phyloP scores from a whole-genome alignment of 257 asterid genomes.

The Solanum sitiens region DNA sequence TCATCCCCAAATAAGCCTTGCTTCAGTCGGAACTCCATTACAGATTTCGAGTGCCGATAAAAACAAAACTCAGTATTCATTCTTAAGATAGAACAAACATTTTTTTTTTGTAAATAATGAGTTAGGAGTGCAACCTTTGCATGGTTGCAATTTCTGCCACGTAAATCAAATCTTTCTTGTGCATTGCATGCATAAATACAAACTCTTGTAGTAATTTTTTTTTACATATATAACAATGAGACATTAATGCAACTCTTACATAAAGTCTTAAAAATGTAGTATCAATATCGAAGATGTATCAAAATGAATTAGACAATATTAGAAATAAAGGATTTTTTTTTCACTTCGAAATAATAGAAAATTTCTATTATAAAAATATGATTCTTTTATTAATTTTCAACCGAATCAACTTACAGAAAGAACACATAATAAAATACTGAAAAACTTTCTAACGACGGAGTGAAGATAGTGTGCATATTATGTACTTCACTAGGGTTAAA shows the following conservation, averaged over 20 bases:
- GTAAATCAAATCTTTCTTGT: not conserved
- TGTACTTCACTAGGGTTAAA: not conserved
- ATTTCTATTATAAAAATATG: not conserved
- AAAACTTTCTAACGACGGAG: not conserved
- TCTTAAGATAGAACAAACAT: not conserved
- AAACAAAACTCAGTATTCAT: too few species aligned
- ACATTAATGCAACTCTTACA: not conserved
- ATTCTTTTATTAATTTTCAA: not conserved
- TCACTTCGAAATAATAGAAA: accelerated
- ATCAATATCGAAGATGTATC: not conserved
- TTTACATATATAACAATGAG: not conserved
- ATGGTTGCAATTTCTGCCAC: not conserved
- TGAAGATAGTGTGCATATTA: not conserved
- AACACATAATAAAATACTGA: not conserved
- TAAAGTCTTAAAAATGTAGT: not conserved
- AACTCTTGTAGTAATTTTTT: not conserved
- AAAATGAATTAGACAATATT: not conserved
- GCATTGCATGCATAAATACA: not conserved
- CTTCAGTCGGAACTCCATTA: too few species aligned
- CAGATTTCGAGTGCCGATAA: too few species aligned
- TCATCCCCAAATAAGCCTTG: too few species aligned
- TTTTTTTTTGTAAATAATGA: not conserved
- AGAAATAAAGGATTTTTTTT: not conserved
- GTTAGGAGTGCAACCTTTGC: not conserved
- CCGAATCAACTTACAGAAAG: not conserved